Conservation (phyloP, 495 filamentous ascomycete genomes). For the Daldinia childiae region DNA sequence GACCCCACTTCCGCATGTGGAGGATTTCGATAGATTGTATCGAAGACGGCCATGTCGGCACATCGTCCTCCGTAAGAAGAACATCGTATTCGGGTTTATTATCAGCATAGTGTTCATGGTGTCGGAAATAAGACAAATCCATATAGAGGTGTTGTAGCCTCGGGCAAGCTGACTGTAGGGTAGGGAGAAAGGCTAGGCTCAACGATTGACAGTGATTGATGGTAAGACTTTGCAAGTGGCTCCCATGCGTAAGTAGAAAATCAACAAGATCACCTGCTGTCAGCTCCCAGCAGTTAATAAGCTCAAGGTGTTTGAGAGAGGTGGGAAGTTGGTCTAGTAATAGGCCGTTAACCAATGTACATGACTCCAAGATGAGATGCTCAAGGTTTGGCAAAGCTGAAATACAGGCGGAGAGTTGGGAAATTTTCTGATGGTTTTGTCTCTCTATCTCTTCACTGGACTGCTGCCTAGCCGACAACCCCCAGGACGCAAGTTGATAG, state of each 20-base stretch:
- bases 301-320: conserved; percentile 68
- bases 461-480: conserved; percentile 37
- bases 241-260: conserved; percentile 71
- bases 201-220: conserved; percentile 81
- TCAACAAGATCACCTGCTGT: conserved; percentile 63
- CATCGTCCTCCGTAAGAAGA: conserved; percentile 65
- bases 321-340: conserved; percentile 70
- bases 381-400: conserved; percentile 67
- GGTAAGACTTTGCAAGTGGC: conserved; percentile 67
- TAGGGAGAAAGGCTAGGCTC: conserved; percentile 73
- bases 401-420: conserved; percentile 65
- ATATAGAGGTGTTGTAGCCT: conserved; percentile 73
- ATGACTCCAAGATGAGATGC: conserved; percentile 73
- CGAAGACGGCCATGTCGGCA: conserved; percentile 77
- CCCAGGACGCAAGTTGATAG: conserved; percentile 61
- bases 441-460: conserved; percentile 43
- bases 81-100: conserved; percentile 74
- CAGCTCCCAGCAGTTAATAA: conserved; percentile 79
- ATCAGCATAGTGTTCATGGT: conserved; percentile 62
- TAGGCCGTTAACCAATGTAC: conserved; percentile 66
- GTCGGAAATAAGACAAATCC: conserved; percentile 75
- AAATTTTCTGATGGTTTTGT: conserved; percentile 50
- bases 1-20: conserved; percentile 75
- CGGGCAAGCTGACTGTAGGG: conserved; percentile 69
- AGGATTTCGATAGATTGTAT: conserved; percentile 75